Evolutionary conservation across 2,329 filamentous ascomycete genomes (phyloP), one percentile per base, ranked within the genome.

Genomic region (Lasiodiplodia theobromae): DNA sequence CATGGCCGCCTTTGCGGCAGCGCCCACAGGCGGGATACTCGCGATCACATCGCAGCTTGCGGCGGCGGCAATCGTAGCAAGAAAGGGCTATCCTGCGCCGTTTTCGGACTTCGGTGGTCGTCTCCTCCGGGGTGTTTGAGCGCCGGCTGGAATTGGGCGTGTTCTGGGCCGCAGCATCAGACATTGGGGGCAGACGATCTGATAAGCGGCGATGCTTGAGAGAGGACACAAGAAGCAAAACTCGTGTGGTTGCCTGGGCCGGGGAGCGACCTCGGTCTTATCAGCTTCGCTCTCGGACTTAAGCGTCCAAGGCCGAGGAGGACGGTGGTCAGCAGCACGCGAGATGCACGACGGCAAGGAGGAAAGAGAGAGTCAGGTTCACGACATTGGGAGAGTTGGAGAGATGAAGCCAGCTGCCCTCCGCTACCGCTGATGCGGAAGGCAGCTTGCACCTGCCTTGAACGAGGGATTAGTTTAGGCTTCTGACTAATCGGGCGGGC

Each of bases 31-130:
- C 78, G 40, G 82, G 82, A 70, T 81, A 78, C 4, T 78, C 75
- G 49, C 82, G 79, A 71, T 84, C 82, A 71, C 82, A 84, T 71
- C 83, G 82, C 71, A 84, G 79, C 71, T 83, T 84, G n/a, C 82
- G 76, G 53, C 78, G 77, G 63, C 82, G 78, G 74, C 82, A 84
- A 14, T 82, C 80, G 70, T 80, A 82, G 70, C 82, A 84, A 2
- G 82, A 84, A 10, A 84, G 72, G 18, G 83, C 82, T 72, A 83
- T 84, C 21, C 82, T 75, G 5, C 72, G 70, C 31, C 82, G 80
- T 69, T 82, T 83, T 4, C 76, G 73, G 52, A 65, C 58, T 31
- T 63, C 60, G 38, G 49, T 47, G 12, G 28, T 25, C 14, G 49
- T 10, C 6, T 68, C 67, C 18, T 65, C 67, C 8, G 67, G 67